These are phyloP conservation scores for Solanum ossicruentum DNA, from an alignment of 257 asterid genomes.

Conservation along the genomic window DNA sequence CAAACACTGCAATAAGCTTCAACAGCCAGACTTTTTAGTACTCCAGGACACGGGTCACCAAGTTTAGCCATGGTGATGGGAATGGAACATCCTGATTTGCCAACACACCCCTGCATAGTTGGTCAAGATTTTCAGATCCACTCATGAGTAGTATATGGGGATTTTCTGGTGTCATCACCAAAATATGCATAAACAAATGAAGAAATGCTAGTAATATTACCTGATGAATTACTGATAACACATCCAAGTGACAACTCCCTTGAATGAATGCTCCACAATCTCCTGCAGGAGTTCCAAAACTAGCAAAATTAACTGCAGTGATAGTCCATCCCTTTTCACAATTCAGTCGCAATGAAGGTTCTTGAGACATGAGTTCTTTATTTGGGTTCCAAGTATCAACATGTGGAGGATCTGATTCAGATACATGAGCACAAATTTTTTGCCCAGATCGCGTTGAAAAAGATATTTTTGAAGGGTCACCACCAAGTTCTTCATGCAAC, in stretches of 20 bases:
- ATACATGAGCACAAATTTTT: constrained; percentile 33
- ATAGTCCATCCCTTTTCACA: constrained; percentile 54
- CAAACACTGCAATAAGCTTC: constrained; percentile 47
- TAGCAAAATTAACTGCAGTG: constrained; percentile 35
- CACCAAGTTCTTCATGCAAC: constrained; percentile 66
- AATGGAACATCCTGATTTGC: constrained; percentile 38
- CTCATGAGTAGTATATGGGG: background rate
- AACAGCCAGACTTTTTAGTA: constrained; percentile 40
- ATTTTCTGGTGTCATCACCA: background rate
- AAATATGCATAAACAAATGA: background rate
- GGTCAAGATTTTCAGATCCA: background rate
- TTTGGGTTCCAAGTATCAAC: constrained; percentile 41
- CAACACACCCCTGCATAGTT: constrained; percentile 39
- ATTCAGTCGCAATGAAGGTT: constrained; percentile 34
- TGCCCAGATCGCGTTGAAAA: constrained; percentile 24
- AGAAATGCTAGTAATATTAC: constrained; percentile 8
- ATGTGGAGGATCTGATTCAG: constrained; percentile 52
- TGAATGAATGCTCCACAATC: constrained; percentile 33
- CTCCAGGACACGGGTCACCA: constrained; percentile 49
- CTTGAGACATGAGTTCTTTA: constrained; percentile 21
- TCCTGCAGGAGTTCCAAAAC: constrained; percentile 53
- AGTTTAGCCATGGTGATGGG: constrained; percentile 25
- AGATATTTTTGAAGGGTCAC: constrained; percentile 51
- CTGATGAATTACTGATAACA: constrained; percentile 27
- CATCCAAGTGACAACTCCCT: constrained; percentile 38